Evolutionary conservation across 2,329 filamentous ascomycete genomes (phyloP), one percentile per base, ranked within the genome.

Genomic region (Microcera coccophila): DNA sequence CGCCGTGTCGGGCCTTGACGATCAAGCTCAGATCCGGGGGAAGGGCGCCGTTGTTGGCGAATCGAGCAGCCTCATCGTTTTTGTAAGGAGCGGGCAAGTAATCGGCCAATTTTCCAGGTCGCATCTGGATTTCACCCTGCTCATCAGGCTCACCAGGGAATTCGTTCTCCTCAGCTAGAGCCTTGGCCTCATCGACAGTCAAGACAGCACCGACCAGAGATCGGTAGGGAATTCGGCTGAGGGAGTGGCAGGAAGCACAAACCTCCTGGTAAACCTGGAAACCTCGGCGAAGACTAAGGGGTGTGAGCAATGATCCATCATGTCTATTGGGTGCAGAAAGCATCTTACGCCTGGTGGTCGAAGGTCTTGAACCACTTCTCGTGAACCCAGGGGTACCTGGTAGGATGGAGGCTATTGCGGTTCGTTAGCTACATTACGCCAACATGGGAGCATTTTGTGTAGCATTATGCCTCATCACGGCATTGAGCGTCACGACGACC

Each of bases 181-280:
- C 88, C 82, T 97, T 98, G 77, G 89, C 93, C 78, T 98, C 93
- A 63, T 97, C 90, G 65, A 95, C 89, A 46, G 93, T 98, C 79
- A 96, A 81, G 69, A 95, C 79, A 55, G 81, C 81, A 68, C 93
- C 93, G 63, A 98, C 93, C 50, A 97, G 79, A 45, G 86, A 65
- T 70, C 93, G 89, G 81, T 94, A 98, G 47, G 93, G 91, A 47
- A 98, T 82, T 76, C 93, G 88, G 71, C 78, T 84, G 53, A 98
- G 84, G 52, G 93, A 98, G 79, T 98, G 93, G 82, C 93, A 98
- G 61, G 89, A 89, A 50, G 90, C 83, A 80, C 93, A 98, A 64
- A 98, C 93, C 75, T 98, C 93, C 60, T 85, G 89, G 80, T 98
- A 98, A 66, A 98, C 93, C 75, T 95, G 90, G 83, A 97, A 98